Evolutionary conservation across 2,329 filamentous ascomycete genomes (phyloP), one percentile per base, ranked within the genome.

Genomic region (Botrytis tulipae): DNA sequence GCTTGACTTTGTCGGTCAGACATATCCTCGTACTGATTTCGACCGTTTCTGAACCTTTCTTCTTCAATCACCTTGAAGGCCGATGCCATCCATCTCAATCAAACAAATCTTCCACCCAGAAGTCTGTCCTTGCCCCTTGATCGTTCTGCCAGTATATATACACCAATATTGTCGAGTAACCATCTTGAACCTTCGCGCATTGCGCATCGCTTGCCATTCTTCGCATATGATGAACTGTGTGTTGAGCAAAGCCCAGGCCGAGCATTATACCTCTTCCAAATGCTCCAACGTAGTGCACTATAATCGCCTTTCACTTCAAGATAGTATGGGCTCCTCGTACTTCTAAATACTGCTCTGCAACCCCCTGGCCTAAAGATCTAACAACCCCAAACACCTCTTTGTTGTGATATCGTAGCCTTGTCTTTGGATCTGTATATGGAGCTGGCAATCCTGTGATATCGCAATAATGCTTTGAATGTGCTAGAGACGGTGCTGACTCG

Each of bases 381-480:
- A 99, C 92, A 59, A 94, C 88, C 4, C 88, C 89, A 85, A 98
- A 99, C 9, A 98, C 89, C 85, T 99, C 96, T 82, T 89, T 92
- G 82, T 99, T 92, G 83, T 97, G 93, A 83, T 99, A 99, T 75
- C 95, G 87, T 82, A 99, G 83, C 76, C 95, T 89, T 57, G 95
- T 97, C 87, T 99, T 99, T 4, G 96, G 97, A 81, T 99, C 96
- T 46, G 93, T 90, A 82, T 99, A 99, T 9, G 92, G 92, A 44
- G 94, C 93, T n/a, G 93, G 90, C 76, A 99, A 84, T 1, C 96
- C 97, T 1, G 96, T 99, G 79, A 99, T 89, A 82, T 99, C 97
- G 85, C 96, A 99, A 83, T 98, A 99, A 79, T 92, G 93, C 83
- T 91, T 94, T 80, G 93, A 89, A 77, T 94, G 92, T 69, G 92